Conservation (phyloP, 768 basidiomycete genomes). For the Tephrocybe rancida region DNA sequence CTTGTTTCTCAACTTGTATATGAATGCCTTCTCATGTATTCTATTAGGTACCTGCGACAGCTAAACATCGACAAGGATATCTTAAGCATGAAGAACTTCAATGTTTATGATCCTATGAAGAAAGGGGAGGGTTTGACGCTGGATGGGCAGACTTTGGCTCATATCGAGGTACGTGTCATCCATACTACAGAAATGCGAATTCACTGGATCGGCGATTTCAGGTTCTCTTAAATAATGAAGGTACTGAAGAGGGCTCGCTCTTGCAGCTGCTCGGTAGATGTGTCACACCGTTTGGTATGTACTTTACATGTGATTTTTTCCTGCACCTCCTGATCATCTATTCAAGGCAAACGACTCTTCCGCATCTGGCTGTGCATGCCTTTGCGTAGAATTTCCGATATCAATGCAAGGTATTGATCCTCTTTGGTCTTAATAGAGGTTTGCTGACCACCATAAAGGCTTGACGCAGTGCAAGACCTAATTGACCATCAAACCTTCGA, state of each 20-base stretch:
- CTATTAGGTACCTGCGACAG: slow-evolving; percentile 76
- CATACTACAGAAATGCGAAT: neutral
- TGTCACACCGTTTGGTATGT: slow-evolving; percentile 86
- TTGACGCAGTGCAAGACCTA: slow-evolving; percentile 94
- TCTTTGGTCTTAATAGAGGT: neutral
- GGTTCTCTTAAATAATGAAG: slow-evolving; percentile 92
- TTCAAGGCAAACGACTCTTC: slow-evolving; percentile 90
- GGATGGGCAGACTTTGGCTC: slow-evolving; percentile 94
- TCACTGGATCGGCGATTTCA: slow-evolving; percentile 23
- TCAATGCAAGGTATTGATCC: slow-evolving; percentile 77
- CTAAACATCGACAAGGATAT: slow-evolving; percentile 97
- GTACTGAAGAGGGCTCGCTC: slow-evolving; percentile 89
- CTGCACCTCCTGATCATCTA: slow-evolving; percentile 8
- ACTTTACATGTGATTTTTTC: neutral
- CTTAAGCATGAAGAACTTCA: slow-evolving; percentile 95
- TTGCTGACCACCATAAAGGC: slow-evolving; percentile 42
- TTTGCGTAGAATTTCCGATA: slow-evolving; percentile 75
- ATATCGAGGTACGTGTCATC: slow-evolving; percentile 75
- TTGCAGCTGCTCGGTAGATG: slow-evolving; percentile 82
- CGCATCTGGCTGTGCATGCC: slow-evolving; percentile 97
- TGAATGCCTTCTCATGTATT: slow-evolving; percentile 22
- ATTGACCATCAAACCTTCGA: slow-evolving; percentile 81
- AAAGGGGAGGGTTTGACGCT: slow-evolving; percentile 82
- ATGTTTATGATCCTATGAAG: slow-evolving; percentile 95
- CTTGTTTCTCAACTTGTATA: neutral